Conservation (phyloP, 495 filamentous ascomycete genomes). For the Glarea lozoyensis region DNA sequence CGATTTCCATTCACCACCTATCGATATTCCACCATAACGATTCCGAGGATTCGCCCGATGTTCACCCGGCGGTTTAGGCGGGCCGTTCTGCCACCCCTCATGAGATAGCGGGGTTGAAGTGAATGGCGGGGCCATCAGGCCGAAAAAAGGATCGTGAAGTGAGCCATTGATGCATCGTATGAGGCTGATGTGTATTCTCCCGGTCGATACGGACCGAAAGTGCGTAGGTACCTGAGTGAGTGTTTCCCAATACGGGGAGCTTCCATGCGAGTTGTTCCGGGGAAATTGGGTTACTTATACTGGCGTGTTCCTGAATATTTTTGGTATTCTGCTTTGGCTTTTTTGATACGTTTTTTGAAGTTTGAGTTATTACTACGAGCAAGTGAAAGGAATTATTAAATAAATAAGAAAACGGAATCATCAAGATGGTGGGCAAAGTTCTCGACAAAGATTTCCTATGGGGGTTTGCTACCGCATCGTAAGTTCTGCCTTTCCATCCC, state of each 20-base stretch:
- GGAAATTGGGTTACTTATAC: too few species aligned
- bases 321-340: constrained; percentile 5
- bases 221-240: too few species aligned
- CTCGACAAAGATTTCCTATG: constrained; percentile 70
- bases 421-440: constrained; percentile 14
- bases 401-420: neutral
- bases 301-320: constrained; percentile 1
- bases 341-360: constrained; percentile 8
- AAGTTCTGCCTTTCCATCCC: constrained; percentile 20
- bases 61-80: too few species aligned
- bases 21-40: too few species aligned
- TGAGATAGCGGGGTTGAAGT: too few species aligned
- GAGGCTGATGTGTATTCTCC: constrained; percentile 4
- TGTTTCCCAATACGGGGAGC: too few species aligned
- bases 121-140: constrained; percentile 3
- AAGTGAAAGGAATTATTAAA: neutral
- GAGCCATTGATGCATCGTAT: too few species aligned
- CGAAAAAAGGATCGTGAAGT: constrained; percentile 7
- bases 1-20: too few species aligned
- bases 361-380: too few species aligned
- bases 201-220: constrained; percentile 17
- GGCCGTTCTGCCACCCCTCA: too few species aligned
- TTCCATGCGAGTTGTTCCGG: too few species aligned
- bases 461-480: constrained; percentile 77
- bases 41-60: too few species aligned